phyloP scores from a whole-genome alignment of 2,329 filamentous ascomycete species.

The Ceratocystis papillata region DNA sequence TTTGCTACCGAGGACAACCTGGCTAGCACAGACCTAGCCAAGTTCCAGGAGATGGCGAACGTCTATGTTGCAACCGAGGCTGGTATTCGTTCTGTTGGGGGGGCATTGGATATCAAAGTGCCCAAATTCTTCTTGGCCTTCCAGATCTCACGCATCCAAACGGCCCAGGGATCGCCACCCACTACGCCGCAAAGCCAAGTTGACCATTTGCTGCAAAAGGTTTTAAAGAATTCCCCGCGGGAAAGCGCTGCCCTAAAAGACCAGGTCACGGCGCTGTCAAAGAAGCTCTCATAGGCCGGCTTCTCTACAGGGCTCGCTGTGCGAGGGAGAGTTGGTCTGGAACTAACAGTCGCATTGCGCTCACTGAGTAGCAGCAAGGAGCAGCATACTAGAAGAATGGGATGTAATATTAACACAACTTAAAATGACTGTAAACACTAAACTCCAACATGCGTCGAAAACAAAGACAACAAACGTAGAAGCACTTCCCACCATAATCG shows the following conservation, averaged over 20 bases:
- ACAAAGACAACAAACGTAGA: not conserved
- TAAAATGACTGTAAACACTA: not conserved
- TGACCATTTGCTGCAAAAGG: slow-evolving; percentile 47
- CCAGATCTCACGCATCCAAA: slow-evolving; percentile 49
- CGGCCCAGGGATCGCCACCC: slow-evolving; percentile 46
- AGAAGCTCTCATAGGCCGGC: slow-evolving; percentile 16
- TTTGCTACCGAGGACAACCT: slow-evolving; percentile 45
- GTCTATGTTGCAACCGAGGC: slow-evolving; percentile 51
- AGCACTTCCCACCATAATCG: slow-evolving; percentile 10
- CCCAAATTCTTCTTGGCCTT: slow-evolving; percentile 54
- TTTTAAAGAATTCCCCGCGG: slow-evolving; percentile 43
- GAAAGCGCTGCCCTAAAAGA: slow-evolving; percentile 41
- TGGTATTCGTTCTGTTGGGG: slow-evolving; percentile 44
- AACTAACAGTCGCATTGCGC: slow-evolving; percentile 1
- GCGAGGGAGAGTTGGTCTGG: not conserved
- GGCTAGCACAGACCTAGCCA: slow-evolving; percentile 39
- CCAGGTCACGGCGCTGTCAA: slow-evolving; percentile 39
- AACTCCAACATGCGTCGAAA: slow-evolving; percentile 10
- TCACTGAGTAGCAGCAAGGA: not conserved
- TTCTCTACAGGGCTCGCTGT: not conserved
- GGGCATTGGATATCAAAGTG: slow-evolving; percentile 46
- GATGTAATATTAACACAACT: slow-evolving; percentile 8
- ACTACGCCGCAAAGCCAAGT: slow-evolving; percentile 43
- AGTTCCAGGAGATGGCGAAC: slow-evolving; percentile 45
- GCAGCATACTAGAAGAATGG: not conserved